These are phyloP conservation scores for Candida nonsorbophila DNA, from an alignment of 805 yeast species.

Conservation along the genomic window DNA sequence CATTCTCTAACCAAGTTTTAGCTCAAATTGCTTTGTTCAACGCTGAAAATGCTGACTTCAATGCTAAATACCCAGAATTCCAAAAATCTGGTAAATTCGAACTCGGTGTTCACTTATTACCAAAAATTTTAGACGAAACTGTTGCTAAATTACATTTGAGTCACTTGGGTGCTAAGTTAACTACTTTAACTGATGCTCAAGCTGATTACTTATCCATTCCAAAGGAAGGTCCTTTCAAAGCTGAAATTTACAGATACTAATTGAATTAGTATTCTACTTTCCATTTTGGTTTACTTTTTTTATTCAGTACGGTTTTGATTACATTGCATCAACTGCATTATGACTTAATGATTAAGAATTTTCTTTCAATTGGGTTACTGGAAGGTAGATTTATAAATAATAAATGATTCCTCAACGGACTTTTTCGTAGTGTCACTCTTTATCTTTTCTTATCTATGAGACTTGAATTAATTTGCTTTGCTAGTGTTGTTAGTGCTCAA, in stretches of 20 bases:
- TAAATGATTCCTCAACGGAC: conserved; percentile 15
- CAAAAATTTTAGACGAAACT: conserved; percentile 97
- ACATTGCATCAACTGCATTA: conserved; percentile 43
- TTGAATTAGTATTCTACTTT: conserved; percentile 1
- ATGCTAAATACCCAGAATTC: conserved; percentile 79
- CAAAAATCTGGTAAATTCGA: conserved; percentile 87
- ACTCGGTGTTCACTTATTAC: conserved; percentile 91
- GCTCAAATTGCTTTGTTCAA: conserved; percentile 98
- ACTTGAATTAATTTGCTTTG: too few species aligned
- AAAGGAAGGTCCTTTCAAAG: conserved; percentile 93
- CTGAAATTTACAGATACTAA: conserved; percentile 96
- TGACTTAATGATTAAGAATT: conserved; percentile 20
- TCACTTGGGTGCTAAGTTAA: conserved; percentile 87
- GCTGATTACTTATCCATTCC: conserved; percentile 93
- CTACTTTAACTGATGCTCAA: conserved; percentile 72
- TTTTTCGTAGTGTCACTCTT: too few species aligned
- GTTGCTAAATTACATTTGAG: conserved; percentile 95
- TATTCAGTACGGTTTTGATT: conserved; percentile 16
- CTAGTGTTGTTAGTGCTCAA: too few species aligned
- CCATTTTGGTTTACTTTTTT: conserved; percentile 6
- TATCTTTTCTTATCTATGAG: too few species aligned
- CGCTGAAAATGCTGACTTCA: conserved; percentile 76
- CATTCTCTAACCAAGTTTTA: conserved; percentile 98
- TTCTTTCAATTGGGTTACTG: conserved; percentile 3
- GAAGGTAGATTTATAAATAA: conserved; percentile 8